Evolutionary conservation across 176 grass and related monocot species (phyloP), one percentile per base, ranked within the genome.

Genomic region (Themeda triandra): DNA sequence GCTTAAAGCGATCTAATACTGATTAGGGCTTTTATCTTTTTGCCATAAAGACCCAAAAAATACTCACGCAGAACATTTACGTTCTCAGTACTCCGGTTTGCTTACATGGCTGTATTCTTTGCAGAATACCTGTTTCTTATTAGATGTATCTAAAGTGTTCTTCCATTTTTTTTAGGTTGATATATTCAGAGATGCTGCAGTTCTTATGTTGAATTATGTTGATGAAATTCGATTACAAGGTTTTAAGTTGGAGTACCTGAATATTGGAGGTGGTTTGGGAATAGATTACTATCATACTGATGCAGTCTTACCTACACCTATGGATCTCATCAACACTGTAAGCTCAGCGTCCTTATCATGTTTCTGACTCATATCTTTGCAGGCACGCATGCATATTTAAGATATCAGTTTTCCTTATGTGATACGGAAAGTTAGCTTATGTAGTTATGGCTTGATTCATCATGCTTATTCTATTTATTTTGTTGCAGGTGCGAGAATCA

Each of bases 171-270:
- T 45, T 29, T 82, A 98, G 93, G 96, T 98, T 32, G 93, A 98
- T 82, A 98, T 98, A 87, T 98, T 98, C 80, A 94, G 96, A 90
- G 96, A 98, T 81, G 96, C 96, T 81, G 96, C 96, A 78, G 73
- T 78, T 90, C 85, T 98, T 84, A 98, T 98, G 96, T 86, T 94
- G 75, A 98, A 91, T 31, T 98, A 75, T 75, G 86, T 98, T 72
- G 93, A 95, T 86, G 80, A 98, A 98, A 98, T 98, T 71, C 90
- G 87, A 76, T 74, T 87, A 42, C 96, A 95, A 91, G 93, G 91
- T 85, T 98, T 98, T 87, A 81, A 94, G 49, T 81, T 98, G 86
- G 83, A 98, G 81, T 98, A 98, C 80, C 86, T 95, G 42, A 98
- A 98, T 74, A 98, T 98, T 66, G 93, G 96, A 41, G 96, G 96